A percentile compares a stretch with the other conserved stretches of the same genome.
Evolutionary conservation across 2,329 filamentous ascomycete species (phyloP).

Genomic region (Fusarium equiseti): DNA sequence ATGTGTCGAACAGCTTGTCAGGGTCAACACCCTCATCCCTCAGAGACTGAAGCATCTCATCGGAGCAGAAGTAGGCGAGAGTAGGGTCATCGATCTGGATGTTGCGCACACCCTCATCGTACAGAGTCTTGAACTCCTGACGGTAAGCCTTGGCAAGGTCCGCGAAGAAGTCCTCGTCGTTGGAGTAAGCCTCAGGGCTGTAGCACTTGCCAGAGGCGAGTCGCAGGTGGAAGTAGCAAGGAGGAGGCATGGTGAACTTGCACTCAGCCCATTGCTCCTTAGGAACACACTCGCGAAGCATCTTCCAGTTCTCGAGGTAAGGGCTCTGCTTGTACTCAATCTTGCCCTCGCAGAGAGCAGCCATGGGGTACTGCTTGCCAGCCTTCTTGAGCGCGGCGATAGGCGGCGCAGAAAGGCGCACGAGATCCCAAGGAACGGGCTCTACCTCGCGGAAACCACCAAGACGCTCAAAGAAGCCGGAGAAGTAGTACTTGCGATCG

Average conservation of each 20-base stretch:
- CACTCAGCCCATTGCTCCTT: constrained; percentile 70
- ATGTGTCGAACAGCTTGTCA: constrained; percentile 75
- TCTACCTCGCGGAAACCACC: constrained; percentile 55
- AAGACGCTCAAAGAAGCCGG: constrained; percentile 63
- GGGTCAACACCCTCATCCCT: constrained; percentile 69
- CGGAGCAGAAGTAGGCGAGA: constrained; percentile 74
- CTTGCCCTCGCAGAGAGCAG: constrained; percentile 57
- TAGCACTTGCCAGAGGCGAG: constrained; percentile 66
- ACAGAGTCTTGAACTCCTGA: constrained; percentile 65
- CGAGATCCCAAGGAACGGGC: constrained; percentile 55
- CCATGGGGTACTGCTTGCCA: constrained; percentile 55
- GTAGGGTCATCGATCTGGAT: constrained; percentile 74
- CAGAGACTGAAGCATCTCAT: constrained; percentile 72
- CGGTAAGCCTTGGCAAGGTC: constrained; percentile 69
- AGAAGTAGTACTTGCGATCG: constrained; percentile 63
- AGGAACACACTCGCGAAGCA: constrained; percentile 60
- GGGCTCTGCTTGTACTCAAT: constrained; percentile 57
- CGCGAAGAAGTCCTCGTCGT: constrained; percentile 67
- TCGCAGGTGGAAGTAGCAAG: constrained; percentile 73
- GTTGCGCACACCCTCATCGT: constrained; percentile 66
- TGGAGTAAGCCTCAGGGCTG: constrained; percentile 62
- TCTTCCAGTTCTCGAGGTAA: constrained; percentile 58
- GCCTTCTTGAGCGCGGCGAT: constrained; percentile 55
- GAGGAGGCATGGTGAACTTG: constrained; percentile 76
- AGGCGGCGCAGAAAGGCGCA: constrained; percentile 54